Percentiles rank a stretch among this genome's conserved stretches.
Conservation (phyloP, 768 basidiomycete species). For the Suillus paluster region DNA sequence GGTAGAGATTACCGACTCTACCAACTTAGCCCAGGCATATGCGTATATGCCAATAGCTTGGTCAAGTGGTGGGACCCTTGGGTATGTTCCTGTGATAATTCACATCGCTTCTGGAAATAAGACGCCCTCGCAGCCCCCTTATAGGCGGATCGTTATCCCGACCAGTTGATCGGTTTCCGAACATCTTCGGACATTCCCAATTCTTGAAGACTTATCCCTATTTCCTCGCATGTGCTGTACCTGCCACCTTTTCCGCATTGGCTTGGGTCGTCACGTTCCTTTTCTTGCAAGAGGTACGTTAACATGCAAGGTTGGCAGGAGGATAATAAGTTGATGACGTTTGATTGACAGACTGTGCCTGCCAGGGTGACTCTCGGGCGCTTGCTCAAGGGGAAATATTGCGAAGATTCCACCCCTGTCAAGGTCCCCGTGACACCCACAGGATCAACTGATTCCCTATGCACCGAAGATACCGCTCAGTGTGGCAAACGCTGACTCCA, state of each 20-base stretch:
- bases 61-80: conserved; percentile 47
- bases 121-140: conserved; percentile 50
- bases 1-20: conserved; percentile 72
- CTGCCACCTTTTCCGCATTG: conserved; percentile 60
- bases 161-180: conserved; percentile 70
- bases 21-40: conserved; percentile 71
- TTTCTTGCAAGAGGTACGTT: conserved; percentile 60
- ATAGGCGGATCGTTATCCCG: conserved; percentile 71
- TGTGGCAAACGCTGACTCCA: conserved; percentile 24
- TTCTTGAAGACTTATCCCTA: conserved; percentile 76
- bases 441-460: conserved; percentile 14
- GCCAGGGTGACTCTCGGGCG: conserved; percentile 30
- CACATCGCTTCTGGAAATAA: background rate
- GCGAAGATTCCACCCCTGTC: conserved; percentile 1
- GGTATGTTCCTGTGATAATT: conserved; percentile 35
- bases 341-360: conserved; percentile 36
- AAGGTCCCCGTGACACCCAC: conserved; percentile 12
- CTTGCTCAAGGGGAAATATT: conserved; percentile 26
- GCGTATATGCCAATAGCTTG: conserved; percentile 64
- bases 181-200: conserved; percentile 54
- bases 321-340: conserved; percentile 7
- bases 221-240: conserved; percentile 71
- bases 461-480: no score
- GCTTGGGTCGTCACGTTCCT: conserved; percentile 56
- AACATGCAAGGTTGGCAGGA: conserved; percentile 18